A percentile compares a stretch with the other conserved stretches of the same genome.
These are phyloP conservation scores for Lipomyces yamanashiensis DNA, from an alignment of 805 yeast genomes.

Conservation along the genomic window DNA sequence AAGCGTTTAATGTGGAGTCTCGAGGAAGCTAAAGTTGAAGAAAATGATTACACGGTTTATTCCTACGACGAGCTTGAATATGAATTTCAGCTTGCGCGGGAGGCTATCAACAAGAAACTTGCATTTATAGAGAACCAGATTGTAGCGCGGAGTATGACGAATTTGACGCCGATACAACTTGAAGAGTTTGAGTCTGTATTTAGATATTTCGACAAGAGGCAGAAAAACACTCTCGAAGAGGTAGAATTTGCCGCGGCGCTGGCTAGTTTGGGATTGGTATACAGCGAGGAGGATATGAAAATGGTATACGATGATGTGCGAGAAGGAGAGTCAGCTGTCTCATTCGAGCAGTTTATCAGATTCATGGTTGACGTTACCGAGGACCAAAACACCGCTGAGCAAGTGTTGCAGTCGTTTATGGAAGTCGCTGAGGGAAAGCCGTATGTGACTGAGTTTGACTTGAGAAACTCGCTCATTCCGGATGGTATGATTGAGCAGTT, in stretches of 20 bases:
- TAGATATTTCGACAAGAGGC: conserved; percentile 48
- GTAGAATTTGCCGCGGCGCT: conserved; percentile 53
- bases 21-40: conserved; percentile 47
- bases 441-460: conserved; percentile 48
- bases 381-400: conserved; percentile 48
- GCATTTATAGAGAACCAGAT: conserved; percentile 52
- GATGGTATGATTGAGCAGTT: conserved; percentile 44
- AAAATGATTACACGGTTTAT: conserved; percentile 47
- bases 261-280: conserved; percentile 50
- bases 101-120: conserved; percentile 49
- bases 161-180: conserved; percentile 47
- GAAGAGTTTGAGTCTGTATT: conserved; percentile 54
- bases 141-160: conserved; percentile 45
- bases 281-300: conserved; percentile 46
- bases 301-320: conserved; percentile 47
- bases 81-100: conserved; percentile 48
- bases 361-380: conserved; percentile 50
- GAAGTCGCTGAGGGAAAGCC: conserved; percentile 50
- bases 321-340: conserved; percentile 39
- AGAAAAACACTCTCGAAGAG: conserved; percentile 48
- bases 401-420: conserved; percentile 48
- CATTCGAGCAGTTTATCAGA: conserved; percentile 45
- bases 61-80: conserved; percentile 49
- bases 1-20: conserved; percentile 41
- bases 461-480: conserved; percentile 46